phyloP scores from a whole-genome alignment of 2,329 filamentous ascomycete species.

The Phaeosphaeriaceae sp. region DNA sequence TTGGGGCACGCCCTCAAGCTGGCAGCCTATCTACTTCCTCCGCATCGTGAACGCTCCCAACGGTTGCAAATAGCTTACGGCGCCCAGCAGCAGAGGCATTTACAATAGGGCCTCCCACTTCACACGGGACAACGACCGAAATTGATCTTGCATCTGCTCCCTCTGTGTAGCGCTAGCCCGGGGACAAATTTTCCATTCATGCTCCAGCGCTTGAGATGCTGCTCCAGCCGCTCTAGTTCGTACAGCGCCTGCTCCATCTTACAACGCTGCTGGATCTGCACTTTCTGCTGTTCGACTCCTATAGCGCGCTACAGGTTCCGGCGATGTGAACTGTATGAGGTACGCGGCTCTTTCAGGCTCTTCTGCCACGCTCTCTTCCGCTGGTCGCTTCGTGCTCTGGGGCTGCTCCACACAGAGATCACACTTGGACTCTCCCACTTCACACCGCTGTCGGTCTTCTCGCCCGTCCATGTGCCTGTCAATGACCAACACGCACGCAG shows the following conservation, averaged over 20 bases:
- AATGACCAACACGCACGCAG: neutral
- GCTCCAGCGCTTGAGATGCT: conserved; percentile 4
- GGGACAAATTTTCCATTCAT: neutral
- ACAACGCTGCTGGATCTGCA: conserved; percentile 1
- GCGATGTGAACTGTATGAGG: neutral
- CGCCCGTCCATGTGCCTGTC: conserved; percentile 5
- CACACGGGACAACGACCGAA: neutral
- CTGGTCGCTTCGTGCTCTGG: neutral
- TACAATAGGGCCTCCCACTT: too few species aligned
- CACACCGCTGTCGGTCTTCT: conserved; percentile 2
- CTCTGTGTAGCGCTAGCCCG: neutral
- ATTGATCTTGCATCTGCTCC: neutral
- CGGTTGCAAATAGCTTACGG: too few species aligned
- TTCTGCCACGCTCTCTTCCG: neutral
- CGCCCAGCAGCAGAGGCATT: too few species aligned
- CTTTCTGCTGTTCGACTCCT: neutral
- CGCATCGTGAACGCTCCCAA: too few species aligned
- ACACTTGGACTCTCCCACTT: conserved; percentile 3
- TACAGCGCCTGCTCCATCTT: conserved; percentile 2
- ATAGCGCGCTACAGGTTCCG: neutral
- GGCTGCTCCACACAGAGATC: conserved; percentile 3
- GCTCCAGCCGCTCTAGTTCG: conserved; percentile 4
- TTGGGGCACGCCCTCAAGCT: too few species aligned
- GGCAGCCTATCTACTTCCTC: too few species aligned
- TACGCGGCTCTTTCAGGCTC: neutral